Evolutionary conservation across 164 flowering plant species (phyloP), one percentile per base, ranked within the genome.

Genomic region (Kingdonia uniflora): DNA sequence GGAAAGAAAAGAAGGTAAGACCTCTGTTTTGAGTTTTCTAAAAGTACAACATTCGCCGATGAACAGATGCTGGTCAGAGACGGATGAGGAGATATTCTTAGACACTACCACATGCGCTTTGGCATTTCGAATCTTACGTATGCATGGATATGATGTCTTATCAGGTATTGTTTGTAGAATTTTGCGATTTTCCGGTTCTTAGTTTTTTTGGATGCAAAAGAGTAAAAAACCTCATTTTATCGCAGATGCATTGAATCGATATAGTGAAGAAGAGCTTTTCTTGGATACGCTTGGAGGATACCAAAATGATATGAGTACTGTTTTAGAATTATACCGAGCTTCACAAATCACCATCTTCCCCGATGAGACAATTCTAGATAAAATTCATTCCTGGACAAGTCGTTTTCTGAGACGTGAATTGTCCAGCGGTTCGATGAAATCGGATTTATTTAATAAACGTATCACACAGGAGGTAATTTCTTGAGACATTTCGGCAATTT

Each of bases 81-180:
- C 59, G 21, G 80, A 85, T 43, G 96, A 91, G 60, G 85, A 80
- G 55, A 74, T 91, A 62, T 80, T 76, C 48, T 53, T 54, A 24
- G 83, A 83, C 46, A 37, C 60, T 21, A 41, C 66, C 16, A 82
- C 91, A 7, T 73, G 78, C 64, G 80, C 87, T 20, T 59, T 83
- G 76, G 87, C 96, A 62, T 90, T 87, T 70, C 79, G 87, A 41
- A 20, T 81, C 24, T 59, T 90, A 57, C 81, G 95, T 19, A 44
- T 52, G 35, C 67, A 80, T 69, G 90, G 96, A 49, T 85, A 80
- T 61, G 72, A 83, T 50, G 71, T 59, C 25, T 52, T 55, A 42
- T 21, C 62, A 47, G 51, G 51, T 47, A 47, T 22, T 3, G 8
- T 29, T 47, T 17, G 29, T 14, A 12, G 6, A 47, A 20, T 21